Evolutionary conservation across 345 rosid genomes (phyloP).

Genomic region (Arabis alpina): DNA sequence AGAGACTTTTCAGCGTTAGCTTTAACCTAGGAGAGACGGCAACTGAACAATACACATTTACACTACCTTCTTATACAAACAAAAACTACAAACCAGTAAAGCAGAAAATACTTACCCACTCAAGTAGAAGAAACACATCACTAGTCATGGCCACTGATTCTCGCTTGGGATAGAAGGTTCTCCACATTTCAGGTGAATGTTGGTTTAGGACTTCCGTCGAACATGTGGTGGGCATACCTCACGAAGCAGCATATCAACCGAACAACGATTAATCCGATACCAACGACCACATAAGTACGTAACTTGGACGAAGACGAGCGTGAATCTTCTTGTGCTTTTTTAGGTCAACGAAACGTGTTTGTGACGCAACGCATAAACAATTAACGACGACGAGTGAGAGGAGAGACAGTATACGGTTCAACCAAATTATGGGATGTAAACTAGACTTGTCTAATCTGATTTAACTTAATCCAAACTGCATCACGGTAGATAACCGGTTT

Average conservation of each 20-base stretch:
- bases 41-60: neutral
- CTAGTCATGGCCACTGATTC: neutral
- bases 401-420: no score
- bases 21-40: neutral
- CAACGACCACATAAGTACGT: neutral
- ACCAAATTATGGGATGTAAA: no score
- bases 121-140: conserved; percentile 6
- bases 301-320: neutral
- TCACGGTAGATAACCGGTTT: no score
- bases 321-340: neutral
- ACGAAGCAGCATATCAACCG: neutral
- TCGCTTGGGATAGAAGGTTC: conserved; percentile 1
- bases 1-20: neutral
- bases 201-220: conserved; percentile 17
- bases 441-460: no score
- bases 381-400: no score
- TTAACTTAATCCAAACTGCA: no score
- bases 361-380: no score
- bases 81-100: neutral
- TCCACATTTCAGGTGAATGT: neutral
- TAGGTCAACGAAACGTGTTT: no score
- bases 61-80: neutral
- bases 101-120: conserved; percentile 12
- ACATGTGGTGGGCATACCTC: conserved; percentile 9
- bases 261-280: neutral